Base-by-base conservation (phyloP, 2,329 filamentous ascomycete species). In the Sporothrix dimorphospora region DNA sequence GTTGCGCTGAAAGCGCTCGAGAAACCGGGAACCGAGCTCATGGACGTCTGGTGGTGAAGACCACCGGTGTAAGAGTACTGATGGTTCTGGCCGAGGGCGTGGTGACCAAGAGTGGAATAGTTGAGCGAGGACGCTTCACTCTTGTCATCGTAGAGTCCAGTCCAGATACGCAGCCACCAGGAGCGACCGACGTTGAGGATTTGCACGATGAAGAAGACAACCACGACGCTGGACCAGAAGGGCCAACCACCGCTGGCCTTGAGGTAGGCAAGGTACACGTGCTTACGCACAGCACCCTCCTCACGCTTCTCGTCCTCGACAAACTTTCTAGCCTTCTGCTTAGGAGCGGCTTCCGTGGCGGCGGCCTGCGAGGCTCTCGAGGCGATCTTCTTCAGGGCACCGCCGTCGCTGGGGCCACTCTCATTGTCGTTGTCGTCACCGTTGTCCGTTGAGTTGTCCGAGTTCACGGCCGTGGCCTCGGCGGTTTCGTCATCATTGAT, bases 301-400 rank as follows among this genome's bases (percentile, higher is more conserved):
- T 93, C 91, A 72, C 90, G 87, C n/a, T 82, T 83, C 79, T 96
- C 93, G 2, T 94, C 92, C 77, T 94, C 90, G 34, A 92, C 88
- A 75, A 94, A 95, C 79, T 93, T 91, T 75, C 89, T 89, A 0
- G 89, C 85, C 5, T 81, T 80, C 21, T 88, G 88, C 66, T 84
- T 83, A 51, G 88, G 79, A 5, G 38, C 47, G 5, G 68, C 49
- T n/a, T 70, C 59, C 8, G 51, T 19, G 11, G 30, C 27, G 8
- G 69, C 61, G n/a, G 72, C 14, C 30, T 70, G 70, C 2, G 71
- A 69, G 0, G 74, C 70, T 21, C 69, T 47, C 9, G 75, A 75
- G 4, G 70, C 27, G 3, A 68, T 42, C 72, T 76, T 76, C n/a
- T 71, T 70, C 27, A 72, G 53, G 2, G 71, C 69, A 1, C 21